phyloP scores from a whole-genome alignment of 306 rosid genomes.

The Quercus bicolor region DNA sequence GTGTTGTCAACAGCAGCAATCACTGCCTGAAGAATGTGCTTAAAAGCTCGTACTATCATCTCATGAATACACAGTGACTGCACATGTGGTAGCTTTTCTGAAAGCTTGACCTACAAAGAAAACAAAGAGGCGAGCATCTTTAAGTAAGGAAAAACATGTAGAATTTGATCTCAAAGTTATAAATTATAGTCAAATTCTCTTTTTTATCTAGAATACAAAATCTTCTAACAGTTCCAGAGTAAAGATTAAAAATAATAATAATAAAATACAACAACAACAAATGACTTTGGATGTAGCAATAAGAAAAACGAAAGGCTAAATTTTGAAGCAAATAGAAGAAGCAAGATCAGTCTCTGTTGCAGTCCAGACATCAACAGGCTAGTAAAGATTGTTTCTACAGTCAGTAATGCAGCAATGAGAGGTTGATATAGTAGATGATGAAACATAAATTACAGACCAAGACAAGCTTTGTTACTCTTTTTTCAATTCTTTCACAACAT shows the following conservation, averaged over 20 bases:
- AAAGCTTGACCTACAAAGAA: constrained; percentile 84
- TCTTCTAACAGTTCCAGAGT: not conserved
- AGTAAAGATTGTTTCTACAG: constrained; percentile 2
- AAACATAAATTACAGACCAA: not conserved
- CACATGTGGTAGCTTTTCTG: constrained; percentile 90
- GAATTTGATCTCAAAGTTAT: constrained; percentile 9
- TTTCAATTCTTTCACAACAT: not conserved
- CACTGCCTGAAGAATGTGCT: constrained; percentile 92
- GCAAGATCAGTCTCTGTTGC: not conserved
- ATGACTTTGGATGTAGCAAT: not conserved
- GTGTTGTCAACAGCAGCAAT: constrained; percentile 64
- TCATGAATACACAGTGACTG: constrained; percentile 97
- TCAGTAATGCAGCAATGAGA: constrained; percentile 10
- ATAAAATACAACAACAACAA: too few relatives aligned
- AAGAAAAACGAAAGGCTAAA: constrained; percentile 1
- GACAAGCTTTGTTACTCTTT: not conserved
- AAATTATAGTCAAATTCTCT: constrained; percentile 1
- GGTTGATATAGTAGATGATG: not conserved
- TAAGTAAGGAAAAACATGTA: constrained; percentile 8
- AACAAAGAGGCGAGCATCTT: constrained; percentile 19
- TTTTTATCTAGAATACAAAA: not conserved
- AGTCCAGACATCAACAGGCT: not conserved
- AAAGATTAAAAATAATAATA: not conserved
- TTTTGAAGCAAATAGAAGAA: constrained; percentile 22
- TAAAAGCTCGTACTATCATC: constrained; percentile 95